A percentile compares a stretch with the other conserved stretches of the same genome.
Conservation (phyloP, 169 alveolate genomes). For the Prorocentrum cordatum region DNA sequence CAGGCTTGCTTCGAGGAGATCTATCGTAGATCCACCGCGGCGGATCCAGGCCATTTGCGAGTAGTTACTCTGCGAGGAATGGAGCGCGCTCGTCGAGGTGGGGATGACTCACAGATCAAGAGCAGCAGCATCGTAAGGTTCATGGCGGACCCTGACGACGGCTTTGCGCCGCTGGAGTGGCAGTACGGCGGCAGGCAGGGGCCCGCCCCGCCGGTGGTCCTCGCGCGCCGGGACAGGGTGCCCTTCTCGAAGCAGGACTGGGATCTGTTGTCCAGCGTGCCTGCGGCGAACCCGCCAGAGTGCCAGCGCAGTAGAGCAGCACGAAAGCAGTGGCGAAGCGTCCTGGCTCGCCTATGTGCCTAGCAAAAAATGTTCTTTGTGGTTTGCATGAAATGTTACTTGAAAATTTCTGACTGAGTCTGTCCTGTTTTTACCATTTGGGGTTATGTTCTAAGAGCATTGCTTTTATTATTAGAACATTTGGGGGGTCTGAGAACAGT, state of each 20-base stretch:
- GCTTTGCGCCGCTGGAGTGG: conserved; percentile 48
- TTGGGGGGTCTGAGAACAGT: too few species aligned
- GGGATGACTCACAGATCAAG: conserved; percentile 33
- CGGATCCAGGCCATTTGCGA: not conserved
- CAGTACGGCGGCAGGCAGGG: conserved; percentile 39
- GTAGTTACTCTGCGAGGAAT: not conserved
- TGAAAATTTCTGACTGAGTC: too few species aligned
- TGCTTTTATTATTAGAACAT: too few species aligned
- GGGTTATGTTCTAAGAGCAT: too few species aligned
- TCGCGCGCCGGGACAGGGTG: conserved; percentile 30
- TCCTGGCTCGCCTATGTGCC: not conserved
- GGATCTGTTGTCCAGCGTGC: too few species aligned
- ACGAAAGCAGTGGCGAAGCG: not conserved
- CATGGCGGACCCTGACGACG: conserved; percentile 28
- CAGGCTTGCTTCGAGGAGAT: not conserved
- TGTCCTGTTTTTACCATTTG: too few species aligned
- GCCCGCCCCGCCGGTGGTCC: conserved; percentile 65
- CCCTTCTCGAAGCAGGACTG: too few species aligned
- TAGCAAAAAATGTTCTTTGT: not conserved
- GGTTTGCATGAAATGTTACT: not conserved
- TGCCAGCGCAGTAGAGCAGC: too few species aligned
- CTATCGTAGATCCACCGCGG: not conserved
- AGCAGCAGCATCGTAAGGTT: conserved; percentile 19
- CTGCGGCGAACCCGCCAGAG: too few species aligned
- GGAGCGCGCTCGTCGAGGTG: not conserved